Conservation (phyloP, 2,329 filamentous ascomycete genomes). For the Aspergillus arachidicola region DNA sequence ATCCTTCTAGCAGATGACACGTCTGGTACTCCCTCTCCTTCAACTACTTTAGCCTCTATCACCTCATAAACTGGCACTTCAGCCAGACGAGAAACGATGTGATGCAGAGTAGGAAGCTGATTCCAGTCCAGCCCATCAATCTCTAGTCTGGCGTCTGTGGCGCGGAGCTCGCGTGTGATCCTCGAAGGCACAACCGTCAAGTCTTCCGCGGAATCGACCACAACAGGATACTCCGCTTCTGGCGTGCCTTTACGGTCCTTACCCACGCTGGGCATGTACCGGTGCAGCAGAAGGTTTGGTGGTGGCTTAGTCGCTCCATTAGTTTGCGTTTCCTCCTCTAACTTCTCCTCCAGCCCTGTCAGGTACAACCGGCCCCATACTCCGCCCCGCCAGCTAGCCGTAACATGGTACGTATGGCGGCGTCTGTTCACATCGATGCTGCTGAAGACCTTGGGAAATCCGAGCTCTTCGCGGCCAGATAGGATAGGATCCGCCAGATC, state of each 20-base stretch:
- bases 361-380: constrained; percentile 42
- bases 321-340: constrained; percentile 24
- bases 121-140: constrained; percentile 57
- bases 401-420: constrained; percentile 41
- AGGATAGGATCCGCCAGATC: constrained; percentile 62
- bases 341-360: constrained; percentile 36
- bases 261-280: constrained; percentile 61
- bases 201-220: constrained; percentile 37
- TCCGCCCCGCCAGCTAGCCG: constrained; percentile 48
- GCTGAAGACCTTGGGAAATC: constrained; percentile 63
- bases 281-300: constrained; percentile 54
- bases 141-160: constrained; percentile 48
- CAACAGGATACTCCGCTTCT: constrained; percentile 58
- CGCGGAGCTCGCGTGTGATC: constrained; percentile 24
- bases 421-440: constrained; percentile 50
- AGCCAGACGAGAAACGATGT: constrained; percentile 55
- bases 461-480: constrained; percentile 62
- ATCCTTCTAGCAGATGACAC: constrained; percentile 23
- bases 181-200: constrained; percentile 32
- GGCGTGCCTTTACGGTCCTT: constrained; percentile 50
- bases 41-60: constrained; percentile 58
- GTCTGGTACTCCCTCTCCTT: constrained; percentile 55
- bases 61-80: constrained; percentile 62
- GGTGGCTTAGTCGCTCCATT: constrained; percentile 43
- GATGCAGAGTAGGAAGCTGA: constrained; percentile 62